Conservation (phyloP, 2,329 filamentous ascomycete species). For the Emergomyces africanus region DNA sequence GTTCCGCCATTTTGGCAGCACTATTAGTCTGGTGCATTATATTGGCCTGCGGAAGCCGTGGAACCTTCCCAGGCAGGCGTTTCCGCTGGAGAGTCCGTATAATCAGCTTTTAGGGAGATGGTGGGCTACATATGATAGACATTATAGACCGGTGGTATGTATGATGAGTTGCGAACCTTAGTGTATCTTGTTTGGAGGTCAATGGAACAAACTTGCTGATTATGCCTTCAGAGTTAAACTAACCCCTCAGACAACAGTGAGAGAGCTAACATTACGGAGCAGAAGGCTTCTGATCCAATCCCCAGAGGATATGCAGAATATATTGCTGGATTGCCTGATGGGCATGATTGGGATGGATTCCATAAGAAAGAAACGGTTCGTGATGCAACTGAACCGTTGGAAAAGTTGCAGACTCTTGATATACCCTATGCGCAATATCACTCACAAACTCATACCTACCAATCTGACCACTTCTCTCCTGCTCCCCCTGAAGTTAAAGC, state of each 20-base stretch:
- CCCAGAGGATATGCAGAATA: background rate
- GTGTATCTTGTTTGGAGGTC: background rate
- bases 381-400: background rate
- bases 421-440: background rate
- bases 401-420: background rate
- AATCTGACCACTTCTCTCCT: background rate
- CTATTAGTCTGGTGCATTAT: slow-evolving; percentile 85
- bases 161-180: slow-evolving; percentile 3
- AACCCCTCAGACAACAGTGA: background rate
- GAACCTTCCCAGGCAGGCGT: slow-evolving; percentile 42
- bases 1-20: slow-evolving; percentile 82
- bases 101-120: slow-evolving; percentile 75
- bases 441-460: background rate
- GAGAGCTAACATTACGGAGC: background rate
- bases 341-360: background rate
- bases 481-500: background rate
- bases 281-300: background rate
- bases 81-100: slow-evolving; percentile 39
- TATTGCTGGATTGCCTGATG: background rate
- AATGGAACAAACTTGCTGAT: background rate
- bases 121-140: slow-evolving; percentile 90
- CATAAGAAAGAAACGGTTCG: background rate
- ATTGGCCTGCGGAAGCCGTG: slow-evolving; percentile 89
- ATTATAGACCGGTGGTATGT: slow-evolving; percentile 46
- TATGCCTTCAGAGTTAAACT: background rate